Percentiles rank a stretch among this genome's conserved stretches.
Conservation (phyloP, 2,329 filamentous ascomycete genomes). For the Tolypocladium guangdongense region DNA sequence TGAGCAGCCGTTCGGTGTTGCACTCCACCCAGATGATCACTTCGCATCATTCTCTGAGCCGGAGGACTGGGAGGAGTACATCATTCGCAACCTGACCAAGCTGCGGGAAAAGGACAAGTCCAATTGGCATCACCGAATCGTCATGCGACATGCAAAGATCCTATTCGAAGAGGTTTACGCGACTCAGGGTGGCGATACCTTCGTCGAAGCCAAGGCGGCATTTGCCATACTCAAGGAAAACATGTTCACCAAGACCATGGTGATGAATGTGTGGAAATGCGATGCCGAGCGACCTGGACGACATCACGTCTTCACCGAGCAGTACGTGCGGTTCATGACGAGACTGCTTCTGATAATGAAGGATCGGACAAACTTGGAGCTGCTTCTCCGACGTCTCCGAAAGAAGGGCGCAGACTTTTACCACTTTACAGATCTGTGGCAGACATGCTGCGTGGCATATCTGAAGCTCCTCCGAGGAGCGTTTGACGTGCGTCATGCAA, state of each 20-base stretch:
- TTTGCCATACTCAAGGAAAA: conserved; percentile 62
- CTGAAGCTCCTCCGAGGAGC: conserved; percentile 39
- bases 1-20: conserved; percentile 40
- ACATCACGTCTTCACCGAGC: conserved; percentile 84
- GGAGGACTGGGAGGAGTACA: conserved; percentile 50
- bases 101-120: conserved; percentile 70
- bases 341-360: conserved; percentile 61
- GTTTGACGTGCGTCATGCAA: conserved; percentile 32
- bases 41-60: conserved; percentile 24
- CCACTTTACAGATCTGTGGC: conserved; percentile 50
- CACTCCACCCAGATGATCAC: conserved; percentile 19
- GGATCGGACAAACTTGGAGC: conserved; percentile 67
- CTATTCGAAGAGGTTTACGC: conserved; percentile 35
- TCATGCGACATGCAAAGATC: conserved; percentile 56
- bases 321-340: conserved; percentile 76
- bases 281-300: conserved; percentile 74
- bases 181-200: conserved; percentile 29
- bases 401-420: conserved; percentile 71
- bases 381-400: conserved; percentile 66
- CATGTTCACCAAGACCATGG: conserved; percentile 89
- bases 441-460: conserved; percentile 42
- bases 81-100: conserved; percentile 39
- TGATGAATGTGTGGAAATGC: conserved; percentile 89
- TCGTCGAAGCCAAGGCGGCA: conserved; percentile 64
- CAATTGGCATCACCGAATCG: conserved; percentile 92